phyloP scores from a whole-genome alignment of 1,139 yeast genomes.

The Arxiozyma slooffiae region DNA sequence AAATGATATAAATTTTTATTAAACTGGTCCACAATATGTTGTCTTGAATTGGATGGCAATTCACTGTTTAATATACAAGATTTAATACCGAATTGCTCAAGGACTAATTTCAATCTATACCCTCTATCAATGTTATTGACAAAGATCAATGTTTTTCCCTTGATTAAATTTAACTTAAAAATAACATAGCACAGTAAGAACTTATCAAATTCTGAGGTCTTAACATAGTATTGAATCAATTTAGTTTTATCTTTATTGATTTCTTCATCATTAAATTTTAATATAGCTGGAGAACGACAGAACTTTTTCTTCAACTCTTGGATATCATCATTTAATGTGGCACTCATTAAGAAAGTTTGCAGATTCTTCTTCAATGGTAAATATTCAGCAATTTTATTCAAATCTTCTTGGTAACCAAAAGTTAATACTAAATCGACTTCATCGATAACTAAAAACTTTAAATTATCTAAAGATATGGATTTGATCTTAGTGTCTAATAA shows the following conservation, averaged over 20 bases:
- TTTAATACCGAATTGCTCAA: slow-evolving; percentile 90
- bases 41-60: slow-evolving; percentile 82
- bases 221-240: slow-evolving; percentile 77
- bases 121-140: slow-evolving; percentile 95
- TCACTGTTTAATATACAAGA: slow-evolving; percentile 87
- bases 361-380: slow-evolving; percentile 65
- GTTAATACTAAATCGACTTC: slow-evolving; percentile 89
- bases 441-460: slow-evolving; percentile 75
- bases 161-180: slow-evolving; percentile 75
- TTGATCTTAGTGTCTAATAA: slow-evolving; percentile 40
- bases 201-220: slow-evolving; percentile 82
- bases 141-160: slow-evolving; percentile 84
- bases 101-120: slow-evolving; percentile 76
- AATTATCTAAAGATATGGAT: slow-evolving; percentile 41
- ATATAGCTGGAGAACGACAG: slow-evolving; percentile 78
- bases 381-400: slow-evolving; percentile 50
- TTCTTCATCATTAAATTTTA: slow-evolving; percentile 65
- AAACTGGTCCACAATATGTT: slow-evolving; percentile 91
- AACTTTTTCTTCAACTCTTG: slow-evolving; percentile 63
- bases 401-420: slow-evolving; percentile 85
- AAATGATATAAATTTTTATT: slow-evolving; percentile 81
- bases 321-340: slow-evolving; percentile 83
- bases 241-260: slow-evolving; percentile 44
- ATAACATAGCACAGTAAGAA: slow-evolving; percentile 84
- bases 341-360: slow-evolving; percentile 93